Base-by-base conservation (phyloP, 768 basidiomycete species). In the Chalciporus pseudorubinellus region DNA sequence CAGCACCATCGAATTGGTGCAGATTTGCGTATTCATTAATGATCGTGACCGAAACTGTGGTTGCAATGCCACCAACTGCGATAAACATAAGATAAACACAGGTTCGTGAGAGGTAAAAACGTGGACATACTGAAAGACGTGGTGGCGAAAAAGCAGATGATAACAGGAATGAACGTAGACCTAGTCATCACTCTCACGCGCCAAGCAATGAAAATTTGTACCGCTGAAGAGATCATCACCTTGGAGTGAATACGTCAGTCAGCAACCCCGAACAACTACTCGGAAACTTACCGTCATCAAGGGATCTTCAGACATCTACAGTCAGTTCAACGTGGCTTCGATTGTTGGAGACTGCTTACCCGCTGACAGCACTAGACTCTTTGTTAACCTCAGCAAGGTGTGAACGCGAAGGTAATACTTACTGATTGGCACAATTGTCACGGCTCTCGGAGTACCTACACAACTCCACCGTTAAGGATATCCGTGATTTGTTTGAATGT, bases 151-250 rank as follows among this genome's bases (percentile, higher is more conserved):
- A 52, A 21, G 39, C 19, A 4, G 34, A 75, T 68, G 26, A 70
- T 36, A 11, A 29, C 40, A 20, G 67, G 67, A 8, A 68, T 39
- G n/a, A 60, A 44, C 3, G 36, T 55, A 46, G 67, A 72, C 40
- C 52, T 58, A 6, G 66, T 71, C 44, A 76, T 54, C 12, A 73
- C 57, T 21, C 66, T 70, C 18, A 75, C 70, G 20, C 74, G 64
- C 72, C 72, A 74, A 6, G 75, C 74, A 41, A 77, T 78, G 58
- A 80, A 81, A 5, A 74, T 51, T 46, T 80, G 78, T 6, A 78
- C 77, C 12, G 72, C 56, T 6, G 68, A 53, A 1, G 74, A 75
- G 28, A 76, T 75, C 47, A 80, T 69, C 5, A 72, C 77, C 78
- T 79, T 39, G 29, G 12, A 11, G 29, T 11, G 18, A 26, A 24